Evolutionary conservation across 306 rosid species (phyloP).

Genomic region (Cicer bijugum): DNA sequence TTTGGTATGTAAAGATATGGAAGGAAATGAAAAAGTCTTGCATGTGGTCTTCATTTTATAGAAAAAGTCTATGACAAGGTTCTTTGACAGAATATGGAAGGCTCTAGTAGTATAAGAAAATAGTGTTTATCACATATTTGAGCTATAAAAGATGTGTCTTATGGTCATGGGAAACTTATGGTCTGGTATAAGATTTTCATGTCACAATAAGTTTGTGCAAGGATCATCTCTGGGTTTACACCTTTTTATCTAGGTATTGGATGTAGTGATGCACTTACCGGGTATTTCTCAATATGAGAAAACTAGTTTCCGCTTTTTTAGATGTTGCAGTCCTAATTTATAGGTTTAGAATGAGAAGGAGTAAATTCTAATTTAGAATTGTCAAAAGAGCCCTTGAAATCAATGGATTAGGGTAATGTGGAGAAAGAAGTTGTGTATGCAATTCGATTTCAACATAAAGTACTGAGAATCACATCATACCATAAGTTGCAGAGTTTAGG

Average conservation of each 20-base stretch:
- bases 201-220: too few species aligned
- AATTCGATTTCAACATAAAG: neutral
- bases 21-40: conserved; percentile 3
- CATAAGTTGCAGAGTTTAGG: neutral
- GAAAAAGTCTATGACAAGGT: too few species aligned
- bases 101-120: too few species aligned
- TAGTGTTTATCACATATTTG: too few species aligned
- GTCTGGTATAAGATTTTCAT: too few species aligned
- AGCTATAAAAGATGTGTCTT: too few species aligned
- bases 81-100: too few species aligned
- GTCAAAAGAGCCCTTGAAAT: neutral
- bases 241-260: too few species aligned
- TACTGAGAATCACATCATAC: conserved; percentile 14
- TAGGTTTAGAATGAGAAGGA: neutral
- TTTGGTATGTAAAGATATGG: neutral
- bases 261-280: neutral
- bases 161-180: too few species aligned
- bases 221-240: too few species aligned
- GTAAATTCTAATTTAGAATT: conserved; percentile 2
- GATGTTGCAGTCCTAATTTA: neutral
- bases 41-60: neutral
- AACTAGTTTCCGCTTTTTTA: neutral
- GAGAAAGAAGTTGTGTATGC: neutral
- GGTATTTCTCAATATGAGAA: neutral
- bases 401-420: neutral